These are phyloP conservation scores for Mycosphaerella arachidis DNA, from an alignment of 2,329 filamentous ascomycete species.

Conservation along the genomic window DNA sequence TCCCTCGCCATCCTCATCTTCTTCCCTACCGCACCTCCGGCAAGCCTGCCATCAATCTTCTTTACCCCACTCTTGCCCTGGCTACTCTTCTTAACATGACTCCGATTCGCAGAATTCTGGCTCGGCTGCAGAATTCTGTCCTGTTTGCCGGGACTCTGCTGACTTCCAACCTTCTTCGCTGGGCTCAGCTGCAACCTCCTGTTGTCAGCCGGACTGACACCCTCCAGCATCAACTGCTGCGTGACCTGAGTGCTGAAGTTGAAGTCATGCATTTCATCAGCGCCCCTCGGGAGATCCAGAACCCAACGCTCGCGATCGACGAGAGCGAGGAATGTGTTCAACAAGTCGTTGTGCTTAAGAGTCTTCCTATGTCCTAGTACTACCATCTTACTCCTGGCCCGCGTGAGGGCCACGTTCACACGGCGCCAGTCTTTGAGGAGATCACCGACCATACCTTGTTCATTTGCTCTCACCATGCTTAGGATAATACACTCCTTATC, in stretches of 20 bases:
- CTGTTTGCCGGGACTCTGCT: conserved; percentile 9
- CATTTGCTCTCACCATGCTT: conserved; percentile 82
- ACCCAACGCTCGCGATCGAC: conserved; percentile 79
- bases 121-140: conserved; percentile 3
- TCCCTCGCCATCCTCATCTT: conserved; percentile 20
- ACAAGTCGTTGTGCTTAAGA: conserved; percentile 66
- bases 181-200: background rate
- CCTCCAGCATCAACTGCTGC: conserved; percentile 6
- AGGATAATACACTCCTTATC: conserved; percentile 93
- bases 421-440: conserved; percentile 84
- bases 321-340: conserved; percentile 68
- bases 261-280: conserved; percentile 24
- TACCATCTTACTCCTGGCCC: conserved; percentile 86
- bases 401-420: conserved; percentile 92
- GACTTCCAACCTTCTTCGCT: conserved; percentile 2
- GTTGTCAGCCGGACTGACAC: conserved; percentile 4
- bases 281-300: conserved; percentile 55
- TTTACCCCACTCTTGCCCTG: conserved; percentile 3
- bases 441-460: conserved; percentile 78
- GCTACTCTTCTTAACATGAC: conserved; percentile 1
- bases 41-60: conserved; percentile 9
- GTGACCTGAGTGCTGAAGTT: conserved; percentile 24
- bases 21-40: conserved; percentile 6
- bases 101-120: conserved; percentile 8
- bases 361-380: conserved; percentile 80